Conservation (phyloP, 306 rosid genomes). For the Cyclanthera cordifolia region DNA sequence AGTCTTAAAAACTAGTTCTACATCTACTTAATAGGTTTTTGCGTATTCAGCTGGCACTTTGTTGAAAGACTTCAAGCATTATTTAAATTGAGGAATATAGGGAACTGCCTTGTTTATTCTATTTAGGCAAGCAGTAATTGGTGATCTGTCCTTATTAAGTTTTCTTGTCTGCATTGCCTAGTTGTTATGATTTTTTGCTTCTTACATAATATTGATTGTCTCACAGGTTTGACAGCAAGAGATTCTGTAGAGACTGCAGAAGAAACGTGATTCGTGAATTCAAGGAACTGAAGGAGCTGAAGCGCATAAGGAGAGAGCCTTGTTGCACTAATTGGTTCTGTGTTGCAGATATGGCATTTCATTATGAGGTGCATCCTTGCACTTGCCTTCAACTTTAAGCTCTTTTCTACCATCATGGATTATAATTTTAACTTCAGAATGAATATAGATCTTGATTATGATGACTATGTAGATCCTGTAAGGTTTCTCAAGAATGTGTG, state of each 20-base stretch:
- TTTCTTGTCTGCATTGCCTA: neutral
- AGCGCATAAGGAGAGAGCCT: constrained; percentile 87
- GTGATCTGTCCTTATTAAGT: neutral
- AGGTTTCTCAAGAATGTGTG: neutral
- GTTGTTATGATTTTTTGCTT: neutral
- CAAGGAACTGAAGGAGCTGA: constrained; percentile 93
- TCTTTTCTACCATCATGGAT: neutral
- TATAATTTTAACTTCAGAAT: constrained; percentile 1
- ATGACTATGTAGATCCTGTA: neutral
- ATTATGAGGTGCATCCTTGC: constrained; percentile 69
- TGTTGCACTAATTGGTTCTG: constrained; percentile 98
- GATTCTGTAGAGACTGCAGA: constrained; percentile 98
- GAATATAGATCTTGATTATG: constrained; percentile 3
- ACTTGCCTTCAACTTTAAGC: constrained; percentile 18
- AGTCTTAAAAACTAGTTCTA: neutral
- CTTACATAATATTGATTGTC: constrained; percentile 23
- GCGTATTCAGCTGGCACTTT: neutral
- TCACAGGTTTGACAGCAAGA: constrained; percentile 98
- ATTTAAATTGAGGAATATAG: neutral
- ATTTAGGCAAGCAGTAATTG: neutral
- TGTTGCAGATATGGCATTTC: constrained; percentile 88
- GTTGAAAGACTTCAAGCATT: neutral
- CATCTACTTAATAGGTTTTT: neutral
- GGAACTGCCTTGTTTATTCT: neutral
- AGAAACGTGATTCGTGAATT: constrained; percentile 95